Evolutionary conservation across 108 stramenopile genomes (phyloP), one percentile per base, ranked within the genome.

Genomic region (Chaetoceros tenuissimus): DNA sequence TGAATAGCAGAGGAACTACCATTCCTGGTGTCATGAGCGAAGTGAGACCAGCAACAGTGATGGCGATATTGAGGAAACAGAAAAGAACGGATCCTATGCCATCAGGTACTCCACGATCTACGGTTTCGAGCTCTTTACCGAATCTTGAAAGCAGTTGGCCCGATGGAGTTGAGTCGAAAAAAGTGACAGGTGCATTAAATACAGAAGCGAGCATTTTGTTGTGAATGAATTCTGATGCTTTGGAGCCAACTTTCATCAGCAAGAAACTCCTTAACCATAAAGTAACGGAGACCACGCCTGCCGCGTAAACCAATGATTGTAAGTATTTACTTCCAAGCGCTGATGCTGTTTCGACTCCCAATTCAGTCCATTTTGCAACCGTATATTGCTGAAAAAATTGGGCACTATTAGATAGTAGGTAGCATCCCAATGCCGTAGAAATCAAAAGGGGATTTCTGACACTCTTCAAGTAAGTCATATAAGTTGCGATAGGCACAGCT

Each of bases 101-200:
- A 51, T 87, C 87, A 0, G 87, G 85, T 0, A 94, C 46, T 8
- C 66, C 70, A 3, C 82, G 66, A 66, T 91, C 89, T 3, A 91
- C 69, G 24, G 75, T 80, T 40, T 82, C 87, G 16, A 91, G 51
- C 52, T 96, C 94, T 59, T 84, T 90, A 2, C 86, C 84, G 75
- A 95, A 95, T n/a, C 94, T 77, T 21, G 84, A 81, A 25, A 93
- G 60, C 7, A 97, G 67, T 58, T 95, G 88, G 1, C 97, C 97
- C 18, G 82, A 74, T 23, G 95, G 96, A 10, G 94, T 97, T 13
- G 86, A 54, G 52, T 96, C 95, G 62, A 95, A 96, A 66, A 94
- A 97, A 5, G 84, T 65, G 64, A 94, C 72, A 2, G 96, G 95
- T 2, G 97, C 97, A 0, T 65, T 54, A 51, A 97, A 85, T 10